Conservation (phyloP, 2,329 filamentous ascomycete genomes). For the Trichophyton equinum region DNA sequence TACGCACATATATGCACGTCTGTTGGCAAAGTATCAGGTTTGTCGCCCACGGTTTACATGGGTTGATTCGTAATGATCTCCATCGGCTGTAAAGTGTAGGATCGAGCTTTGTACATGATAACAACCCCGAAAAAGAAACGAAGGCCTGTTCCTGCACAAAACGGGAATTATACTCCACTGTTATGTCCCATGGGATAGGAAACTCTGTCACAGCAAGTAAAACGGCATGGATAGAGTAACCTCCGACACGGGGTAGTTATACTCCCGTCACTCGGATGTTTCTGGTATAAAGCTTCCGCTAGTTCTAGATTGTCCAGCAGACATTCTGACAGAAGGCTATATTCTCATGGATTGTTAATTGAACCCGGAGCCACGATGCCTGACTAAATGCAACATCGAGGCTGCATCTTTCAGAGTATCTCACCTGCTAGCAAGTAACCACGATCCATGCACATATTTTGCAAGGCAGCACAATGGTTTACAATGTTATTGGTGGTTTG, state of each 20-base stretch:
- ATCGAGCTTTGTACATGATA: neutral
- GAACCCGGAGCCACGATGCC: neutral
- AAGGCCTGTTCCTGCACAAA: slow-evolving; percentile 6
- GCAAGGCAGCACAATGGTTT: neutral
- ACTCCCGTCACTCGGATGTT: neutral
- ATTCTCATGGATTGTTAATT: neutral
- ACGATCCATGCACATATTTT: neutral
- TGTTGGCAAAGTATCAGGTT: neutral
- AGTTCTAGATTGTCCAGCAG: neutral
- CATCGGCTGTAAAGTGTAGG: neutral
- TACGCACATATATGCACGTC: neutral
- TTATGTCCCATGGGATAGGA: neutral
- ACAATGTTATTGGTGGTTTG: neutral
- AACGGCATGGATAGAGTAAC: neutral
- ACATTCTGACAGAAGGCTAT: neutral
- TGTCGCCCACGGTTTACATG: neutral
- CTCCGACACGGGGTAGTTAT: neutral
- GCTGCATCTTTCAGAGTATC: neutral
- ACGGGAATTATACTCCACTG: slow-evolving; percentile 1
- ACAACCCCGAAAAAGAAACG: slow-evolving; percentile 6
- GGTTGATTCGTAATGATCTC: slow-evolving; percentile 3
- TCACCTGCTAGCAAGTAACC: neutral
- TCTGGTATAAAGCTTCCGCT: neutral
- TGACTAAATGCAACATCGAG: neutral
- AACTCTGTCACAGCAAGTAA: neutral